A percentile compares a stretch with the other conserved stretches of the same genome.
Evolutionary conservation across 495 filamentous ascomycete genomes (phyloP).

Genomic region (Xylaria grammica): DNA sequence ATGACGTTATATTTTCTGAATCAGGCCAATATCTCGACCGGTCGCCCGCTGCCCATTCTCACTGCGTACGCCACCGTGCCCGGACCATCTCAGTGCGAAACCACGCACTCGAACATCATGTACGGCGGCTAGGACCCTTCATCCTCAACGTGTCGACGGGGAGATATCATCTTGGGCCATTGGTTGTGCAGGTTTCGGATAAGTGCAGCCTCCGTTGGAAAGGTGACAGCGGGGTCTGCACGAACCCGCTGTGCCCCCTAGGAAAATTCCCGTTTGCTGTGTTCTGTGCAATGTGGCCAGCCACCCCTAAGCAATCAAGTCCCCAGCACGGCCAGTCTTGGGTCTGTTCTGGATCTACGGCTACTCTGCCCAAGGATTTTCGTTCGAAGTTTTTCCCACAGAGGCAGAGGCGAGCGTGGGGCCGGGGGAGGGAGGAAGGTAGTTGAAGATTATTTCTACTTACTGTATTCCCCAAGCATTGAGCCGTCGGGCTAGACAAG

Average conservation of each 20-base stretch:
- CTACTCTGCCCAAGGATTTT: too few relatives aligned
- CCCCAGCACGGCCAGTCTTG: neutral
- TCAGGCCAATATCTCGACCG: constrained; percentile 6
- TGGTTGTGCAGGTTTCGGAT: constrained; percentile 23
- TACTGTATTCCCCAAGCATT: neutral
- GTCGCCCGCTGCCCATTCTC: neutral
- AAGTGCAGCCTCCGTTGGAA: constrained; percentile 32
- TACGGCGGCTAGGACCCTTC: constrained; percentile 12
- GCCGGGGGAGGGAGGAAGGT: too few relatives aligned
- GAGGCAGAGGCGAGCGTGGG: too few relatives aligned
- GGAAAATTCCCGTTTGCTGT: constrained; percentile 35
- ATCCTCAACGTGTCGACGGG: neutral
- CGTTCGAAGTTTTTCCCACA: too few relatives aligned
- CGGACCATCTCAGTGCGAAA: neutral
- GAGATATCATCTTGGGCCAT: constrained; percentile 8
- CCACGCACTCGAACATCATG: constrained; percentile 5
- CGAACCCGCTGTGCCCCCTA: constrained; percentile 28
- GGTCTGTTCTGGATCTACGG: neutral
- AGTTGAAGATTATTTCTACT: too few relatives aligned
- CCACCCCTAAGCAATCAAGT: neutral
- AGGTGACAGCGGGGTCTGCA: constrained; percentile 41
- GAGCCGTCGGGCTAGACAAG: neutral
- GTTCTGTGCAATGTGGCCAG: constrained; percentile 7
- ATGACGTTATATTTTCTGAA: constrained; percentile 7
- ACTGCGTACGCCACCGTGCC: neutral